These are phyloP conservation scores for Syzygium malaccense DNA, from an alignment of 441 rosid genomes.

Conservation along the genomic window DNA sequence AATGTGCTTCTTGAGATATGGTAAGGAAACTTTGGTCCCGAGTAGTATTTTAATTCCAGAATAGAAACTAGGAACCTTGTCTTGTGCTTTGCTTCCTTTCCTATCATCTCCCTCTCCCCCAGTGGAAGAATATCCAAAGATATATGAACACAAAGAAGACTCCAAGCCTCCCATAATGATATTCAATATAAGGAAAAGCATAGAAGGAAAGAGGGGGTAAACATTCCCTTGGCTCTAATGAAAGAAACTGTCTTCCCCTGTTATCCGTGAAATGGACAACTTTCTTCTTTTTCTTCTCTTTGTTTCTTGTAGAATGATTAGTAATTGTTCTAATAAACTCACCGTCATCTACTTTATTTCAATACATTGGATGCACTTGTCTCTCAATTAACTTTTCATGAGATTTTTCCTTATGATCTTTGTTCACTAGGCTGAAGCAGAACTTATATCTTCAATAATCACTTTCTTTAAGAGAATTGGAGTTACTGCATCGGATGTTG, in stretches of 20 bases:
- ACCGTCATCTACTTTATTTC: background rate
- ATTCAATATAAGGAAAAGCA: background rate
- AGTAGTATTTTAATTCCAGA: background rate
- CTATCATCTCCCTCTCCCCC: background rate
- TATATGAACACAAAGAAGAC: background rate
- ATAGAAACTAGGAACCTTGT: background rate
- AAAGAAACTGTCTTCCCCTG: background rate
- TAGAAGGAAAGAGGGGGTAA: background rate
- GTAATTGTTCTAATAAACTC: background rate
- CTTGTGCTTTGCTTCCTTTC: background rate
- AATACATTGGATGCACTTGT: background rate
- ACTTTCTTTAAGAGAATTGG: conserved; percentile 80
- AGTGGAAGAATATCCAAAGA: background rate
- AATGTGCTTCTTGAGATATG: background rate
- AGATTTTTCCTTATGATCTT: background rate
- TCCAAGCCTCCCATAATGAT: background rate
- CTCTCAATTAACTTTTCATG: background rate
- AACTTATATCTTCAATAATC: conserved; percentile 68
- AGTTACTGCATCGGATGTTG: conserved; percentile 73
- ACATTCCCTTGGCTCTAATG: background rate
- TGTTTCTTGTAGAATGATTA: background rate
- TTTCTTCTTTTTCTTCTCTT: background rate
- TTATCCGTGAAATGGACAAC: background rate
- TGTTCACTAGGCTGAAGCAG: conserved; percentile 76
- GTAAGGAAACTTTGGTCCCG: background rate